Conservation (phyloP, 2,329 filamentous ascomycete species). For the Trichoderma lentiforme region DNA sequence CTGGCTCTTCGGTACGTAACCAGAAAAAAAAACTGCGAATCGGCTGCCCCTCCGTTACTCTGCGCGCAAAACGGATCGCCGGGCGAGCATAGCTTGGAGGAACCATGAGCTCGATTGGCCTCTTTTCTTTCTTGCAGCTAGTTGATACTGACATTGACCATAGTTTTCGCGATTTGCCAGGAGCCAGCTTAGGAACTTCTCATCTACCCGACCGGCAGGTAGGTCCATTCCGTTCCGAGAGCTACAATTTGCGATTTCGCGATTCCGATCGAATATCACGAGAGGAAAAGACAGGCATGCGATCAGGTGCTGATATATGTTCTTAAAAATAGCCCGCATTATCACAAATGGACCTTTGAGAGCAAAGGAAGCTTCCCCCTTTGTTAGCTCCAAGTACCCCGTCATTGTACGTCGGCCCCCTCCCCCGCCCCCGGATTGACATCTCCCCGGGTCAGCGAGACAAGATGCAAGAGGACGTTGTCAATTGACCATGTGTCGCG, state of each 20-base stretch:
- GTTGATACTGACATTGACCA: slow-evolving; percentile 28
- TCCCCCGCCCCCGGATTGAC: background rate
- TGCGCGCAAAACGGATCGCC: slow-evolving; percentile 14
- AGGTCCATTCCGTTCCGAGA: slow-evolving; percentile 34
- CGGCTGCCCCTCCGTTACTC: slow-evolving; percentile 13
- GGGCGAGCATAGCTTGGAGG: background rate
- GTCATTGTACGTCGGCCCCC: slow-evolving; percentile 76
- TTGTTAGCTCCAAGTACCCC: slow-evolving; percentile 85
- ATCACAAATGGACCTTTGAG: slow-evolving; percentile 81
- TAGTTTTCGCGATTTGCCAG: slow-evolving; percentile 63
- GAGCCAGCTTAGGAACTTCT: slow-evolving; percentile 74
- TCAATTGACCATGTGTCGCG: slow-evolving; percentile 25
- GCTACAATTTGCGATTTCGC: background rate
- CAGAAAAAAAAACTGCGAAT: background rate
- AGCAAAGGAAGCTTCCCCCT: slow-evolving; percentile 88
- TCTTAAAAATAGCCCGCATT: slow-evolving; percentile 63
- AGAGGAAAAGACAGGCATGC: background rate
- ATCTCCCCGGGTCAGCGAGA: slow-evolving; percentile 9
- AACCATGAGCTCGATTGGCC: background rate
- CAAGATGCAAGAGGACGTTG: slow-evolving; percentile 55
- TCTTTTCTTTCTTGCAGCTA: background rate
- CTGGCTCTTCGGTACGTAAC: slow-evolving; percentile 53
- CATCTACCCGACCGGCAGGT: slow-evolving; percentile 78
- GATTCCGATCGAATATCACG: background rate
- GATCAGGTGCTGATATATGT: background rate